Conservation (phyloP, 2,329 filamentous ascomycete species). For the Diaporthe sp. region DNA sequence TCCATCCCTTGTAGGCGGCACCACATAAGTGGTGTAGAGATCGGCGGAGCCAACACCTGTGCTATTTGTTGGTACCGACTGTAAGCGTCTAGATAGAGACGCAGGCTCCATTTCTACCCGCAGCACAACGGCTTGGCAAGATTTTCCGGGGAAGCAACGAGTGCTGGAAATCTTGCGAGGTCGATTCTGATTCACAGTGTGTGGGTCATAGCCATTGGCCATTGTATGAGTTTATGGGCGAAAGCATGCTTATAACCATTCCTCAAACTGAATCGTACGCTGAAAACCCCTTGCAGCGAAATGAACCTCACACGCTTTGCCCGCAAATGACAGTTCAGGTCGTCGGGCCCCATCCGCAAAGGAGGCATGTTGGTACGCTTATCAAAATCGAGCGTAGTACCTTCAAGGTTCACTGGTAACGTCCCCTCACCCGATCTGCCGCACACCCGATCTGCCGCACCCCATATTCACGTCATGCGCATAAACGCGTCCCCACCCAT, state of each 20-base stretch:
- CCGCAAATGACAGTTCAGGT: too few species aligned
- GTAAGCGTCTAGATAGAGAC: background rate
- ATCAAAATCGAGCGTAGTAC: background rate
- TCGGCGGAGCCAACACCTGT: background rate
- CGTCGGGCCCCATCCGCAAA: too few species aligned
- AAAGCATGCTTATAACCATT: too few species aligned
- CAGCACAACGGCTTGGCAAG: background rate
- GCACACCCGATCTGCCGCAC: too few species aligned
- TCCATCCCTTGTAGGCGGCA: background rate
- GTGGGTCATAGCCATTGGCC: too few species aligned
- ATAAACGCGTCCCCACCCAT: too few species aligned
- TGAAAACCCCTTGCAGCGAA: too few species aligned
- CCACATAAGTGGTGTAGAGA: background rate
- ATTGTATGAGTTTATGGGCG: too few species aligned
- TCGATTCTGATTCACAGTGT: background rate
- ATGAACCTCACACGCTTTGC: too few species aligned
- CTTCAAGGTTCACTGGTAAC: background rate
- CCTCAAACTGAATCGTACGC: too few species aligned
- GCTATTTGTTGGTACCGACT: background rate
- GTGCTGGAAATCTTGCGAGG: background rate
- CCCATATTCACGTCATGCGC: too few species aligned
- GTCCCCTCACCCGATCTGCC: too few species aligned
- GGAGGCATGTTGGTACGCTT: background rate
- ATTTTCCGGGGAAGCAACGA: background rate
- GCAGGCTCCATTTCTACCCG: background rate